Evolutionary conservation across 768 basidiomycete genomes (phyloP).

Genomic region (Boletus huronensis): DNA sequence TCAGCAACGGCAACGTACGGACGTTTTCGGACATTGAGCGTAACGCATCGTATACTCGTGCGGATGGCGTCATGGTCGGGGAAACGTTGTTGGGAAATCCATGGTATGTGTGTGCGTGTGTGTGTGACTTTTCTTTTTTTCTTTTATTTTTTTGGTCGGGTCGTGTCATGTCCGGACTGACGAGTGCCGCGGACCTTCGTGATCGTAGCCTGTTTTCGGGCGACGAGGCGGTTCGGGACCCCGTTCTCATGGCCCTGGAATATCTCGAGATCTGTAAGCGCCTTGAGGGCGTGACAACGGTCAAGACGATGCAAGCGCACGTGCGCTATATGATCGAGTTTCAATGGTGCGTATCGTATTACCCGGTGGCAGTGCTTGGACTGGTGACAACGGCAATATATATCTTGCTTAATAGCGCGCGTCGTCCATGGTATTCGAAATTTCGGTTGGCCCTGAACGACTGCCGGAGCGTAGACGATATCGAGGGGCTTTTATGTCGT

Average conservation of each 20-base stretch:
- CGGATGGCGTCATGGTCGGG: conserved; percentile 79
- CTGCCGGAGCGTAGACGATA: conserved; percentile 44
- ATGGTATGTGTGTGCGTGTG: conserved; percentile 41
- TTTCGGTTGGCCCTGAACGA: conserved; percentile 46
- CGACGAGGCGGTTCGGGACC: conserved; percentile 50
- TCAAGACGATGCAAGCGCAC: conserved; percentile 57
- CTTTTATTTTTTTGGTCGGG: background rate
- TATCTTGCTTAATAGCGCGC: conserved; percentile 26
- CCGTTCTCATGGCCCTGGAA: conserved; percentile 63
- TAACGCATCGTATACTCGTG: conserved; percentile 55
- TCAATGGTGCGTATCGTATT: conserved; percentile 52
- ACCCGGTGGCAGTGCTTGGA: background rate
- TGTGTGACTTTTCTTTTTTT: conserved; percentile 11
- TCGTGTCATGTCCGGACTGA: background rate
- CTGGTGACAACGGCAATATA: background rate
- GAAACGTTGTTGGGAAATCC: conserved; percentile 76
- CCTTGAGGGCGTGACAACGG: conserved; percentile 47
- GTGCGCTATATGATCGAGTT: conserved; percentile 65
- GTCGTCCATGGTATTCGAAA: conserved; percentile 54
- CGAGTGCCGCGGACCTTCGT: background rate
- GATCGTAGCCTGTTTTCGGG: conserved; percentile 51
- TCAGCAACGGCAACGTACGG: conserved; percentile 80
- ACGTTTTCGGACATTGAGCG: conserved; percentile 50
- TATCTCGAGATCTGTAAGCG: conserved; percentile 60
- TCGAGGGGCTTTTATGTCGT: conserved; percentile 41